Percentiles rank a stretch among this genome's conserved stretches.
Evolutionary conservation across 495 filamentous ascomycete species (phyloP).

Genomic region (Daldinia loculata): DNA sequence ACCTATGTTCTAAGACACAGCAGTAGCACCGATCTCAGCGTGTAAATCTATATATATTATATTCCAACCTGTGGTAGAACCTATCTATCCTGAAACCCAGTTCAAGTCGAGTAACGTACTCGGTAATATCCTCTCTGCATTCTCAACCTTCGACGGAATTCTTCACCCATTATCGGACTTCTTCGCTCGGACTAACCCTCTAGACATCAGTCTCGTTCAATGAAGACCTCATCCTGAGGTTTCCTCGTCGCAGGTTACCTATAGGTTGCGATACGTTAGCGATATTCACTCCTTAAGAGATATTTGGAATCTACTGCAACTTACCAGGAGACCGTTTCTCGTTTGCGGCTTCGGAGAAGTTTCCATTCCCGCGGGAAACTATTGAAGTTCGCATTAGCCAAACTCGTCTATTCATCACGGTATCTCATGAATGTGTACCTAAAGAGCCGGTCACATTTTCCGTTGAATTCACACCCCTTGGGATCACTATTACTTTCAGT

Average conservation of each 20-base stretch:
- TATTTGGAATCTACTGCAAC: not conserved
- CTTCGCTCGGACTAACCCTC: not conserved
- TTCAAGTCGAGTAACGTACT: conserved; percentile 24
- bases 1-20: not conserved
- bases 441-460: conserved; percentile 10
- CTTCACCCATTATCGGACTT: not conserved
- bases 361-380: conserved; percentile 9
- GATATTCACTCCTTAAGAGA: not conserved
- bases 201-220: conserved; percentile 27
- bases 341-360: conserved; percentile 14
- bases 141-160: not conserved
- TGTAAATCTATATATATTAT: conserved; percentile 21
- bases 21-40: not conserved
- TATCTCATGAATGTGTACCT: not conserved
- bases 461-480: conserved; percentile 3
- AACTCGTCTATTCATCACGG: not conserved
- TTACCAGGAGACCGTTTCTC: conserved; percentile 14
- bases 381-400: not conserved
- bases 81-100: conserved; percentile 29
- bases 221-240: not conserved
- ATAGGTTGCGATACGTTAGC: not conserved
- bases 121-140: conserved; percentile 10
- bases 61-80: conserved; percentile 23
- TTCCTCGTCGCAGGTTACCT: conserved; percentile 4
- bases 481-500: not conserved